phyloP scores from a whole-genome alignment of 495 filamentous ascomycete genomes.

The Halenospora varia region DNA sequence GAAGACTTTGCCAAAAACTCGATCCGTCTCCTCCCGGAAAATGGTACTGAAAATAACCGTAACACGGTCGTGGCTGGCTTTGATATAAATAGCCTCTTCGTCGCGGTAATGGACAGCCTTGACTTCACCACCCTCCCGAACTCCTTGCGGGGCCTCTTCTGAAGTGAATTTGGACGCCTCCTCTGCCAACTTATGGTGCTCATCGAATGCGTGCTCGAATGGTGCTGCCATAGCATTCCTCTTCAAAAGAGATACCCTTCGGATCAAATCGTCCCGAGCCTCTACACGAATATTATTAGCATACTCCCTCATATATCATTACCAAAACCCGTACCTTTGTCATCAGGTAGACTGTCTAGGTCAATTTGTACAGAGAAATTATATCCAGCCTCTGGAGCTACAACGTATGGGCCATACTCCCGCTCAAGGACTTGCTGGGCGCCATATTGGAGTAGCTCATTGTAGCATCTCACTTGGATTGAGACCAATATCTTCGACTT shows the following conservation, averaged over 20 bases:
- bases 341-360: conserved; percentile 77
- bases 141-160: conserved; percentile 85
- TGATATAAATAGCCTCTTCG: conserved; percentile 99
- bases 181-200: conserved; percentile 79
- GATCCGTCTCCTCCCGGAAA: conserved; percentile 95
- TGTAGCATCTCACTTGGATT: conserved; percentile 89
- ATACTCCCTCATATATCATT: background rate
- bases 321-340: conserved; percentile 49
- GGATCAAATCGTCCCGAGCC: conserved; percentile 77
- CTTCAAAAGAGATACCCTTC: conserved; percentile 82
- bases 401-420: conserved; percentile 92
- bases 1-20: conserved; percentile 96
- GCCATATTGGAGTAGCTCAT: conserved; percentile 87
- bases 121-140: conserved; percentile 83
- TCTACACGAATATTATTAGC: conserved; percentile 40
- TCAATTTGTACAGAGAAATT: conserved; percentile 92
- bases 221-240: conserved; percentile 98
- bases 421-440: conserved; percentile 85
- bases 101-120: conserved; percentile 98
- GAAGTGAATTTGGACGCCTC: conserved; percentile 86
- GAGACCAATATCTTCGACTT: conserved; percentile 93
- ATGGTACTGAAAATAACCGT: conserved; percentile 99
- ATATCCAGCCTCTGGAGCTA: conserved; percentile 81
- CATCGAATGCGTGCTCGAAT: conserved; percentile 93
- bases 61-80: conserved; percentile 92